Conservation (phyloP, 2,329 filamentous ascomycete species). For the Fusarium albosuccineum region DNA sequence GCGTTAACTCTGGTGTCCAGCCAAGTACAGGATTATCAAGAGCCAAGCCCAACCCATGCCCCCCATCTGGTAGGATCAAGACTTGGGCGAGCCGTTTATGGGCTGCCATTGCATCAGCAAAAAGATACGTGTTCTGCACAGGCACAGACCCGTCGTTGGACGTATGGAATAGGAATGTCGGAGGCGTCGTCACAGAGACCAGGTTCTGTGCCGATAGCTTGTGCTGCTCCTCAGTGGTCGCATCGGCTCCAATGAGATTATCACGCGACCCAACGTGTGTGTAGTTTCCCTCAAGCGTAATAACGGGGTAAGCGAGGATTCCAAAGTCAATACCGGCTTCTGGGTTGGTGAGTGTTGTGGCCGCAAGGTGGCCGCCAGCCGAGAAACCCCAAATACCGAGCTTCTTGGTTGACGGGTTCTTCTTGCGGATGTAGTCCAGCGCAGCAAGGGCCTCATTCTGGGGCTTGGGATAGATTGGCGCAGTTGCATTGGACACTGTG, state of each 20-base stretch:
- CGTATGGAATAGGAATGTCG: conserved; percentile 36
- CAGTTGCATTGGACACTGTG: conserved; percentile 16
- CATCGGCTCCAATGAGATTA: conserved; percentile 27
- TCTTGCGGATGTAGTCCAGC: conserved; percentile 15
- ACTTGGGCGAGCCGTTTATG: conserved; percentile 17
- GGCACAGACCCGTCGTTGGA: conserved; percentile 29
- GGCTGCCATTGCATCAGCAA: conserved; percentile 29
- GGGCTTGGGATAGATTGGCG: conserved; percentile 30
- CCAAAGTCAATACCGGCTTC: conserved; percentile 32
- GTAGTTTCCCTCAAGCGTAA: conserved; percentile 30
- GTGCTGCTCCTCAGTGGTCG: conserved; percentile 12
- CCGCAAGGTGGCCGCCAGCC: conserved; percentile 32
- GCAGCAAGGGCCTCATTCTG: conserved; percentile 32
- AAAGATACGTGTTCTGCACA: conserved; percentile 30
- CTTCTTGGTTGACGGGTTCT: conserved; percentile 19
- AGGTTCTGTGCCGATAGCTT: conserved; percentile 28
- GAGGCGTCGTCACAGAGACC: conserved; percentile 23
- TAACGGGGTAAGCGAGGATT: conserved; percentile 29
- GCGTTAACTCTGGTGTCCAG: conserved; percentile 33
- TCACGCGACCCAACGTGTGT: conserved; percentile 31
- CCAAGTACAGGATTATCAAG: conserved; percentile 27
- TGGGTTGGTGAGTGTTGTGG: conserved; percentile 30
- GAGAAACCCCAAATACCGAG: conserved; percentile 36
- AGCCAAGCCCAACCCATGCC: conserved; percentile 26
- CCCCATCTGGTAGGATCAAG: conserved; percentile 27